phyloP scores from a whole-genome alignment of 2,329 filamentous ascomycete species.

The Huntiella moniliformis region DNA sequence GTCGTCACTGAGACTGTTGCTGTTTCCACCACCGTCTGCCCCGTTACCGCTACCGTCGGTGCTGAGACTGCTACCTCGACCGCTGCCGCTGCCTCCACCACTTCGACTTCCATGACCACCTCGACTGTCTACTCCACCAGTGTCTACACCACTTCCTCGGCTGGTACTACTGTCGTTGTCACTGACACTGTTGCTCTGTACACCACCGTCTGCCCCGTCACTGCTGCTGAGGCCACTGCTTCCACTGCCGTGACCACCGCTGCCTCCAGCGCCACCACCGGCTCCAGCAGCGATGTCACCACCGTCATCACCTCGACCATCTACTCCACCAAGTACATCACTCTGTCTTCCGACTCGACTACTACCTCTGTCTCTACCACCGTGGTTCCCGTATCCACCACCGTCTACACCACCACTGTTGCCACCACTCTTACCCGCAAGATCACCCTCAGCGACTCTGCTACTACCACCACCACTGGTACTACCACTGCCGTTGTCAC shows the following conservation, averaged over 20 bases:
- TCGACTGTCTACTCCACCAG: slow-evolving; percentile 37
- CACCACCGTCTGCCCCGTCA: slow-evolving; percentile 13
- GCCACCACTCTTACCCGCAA: neutral
- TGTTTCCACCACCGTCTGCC: slow-evolving; percentile 20
- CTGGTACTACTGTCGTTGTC: slow-evolving; percentile 1
- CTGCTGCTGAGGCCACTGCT: slow-evolving; percentile 21
- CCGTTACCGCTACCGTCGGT: slow-evolving; percentile 12
- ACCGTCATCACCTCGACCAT: slow-evolving; percentile 1
- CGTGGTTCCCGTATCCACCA: neutral
- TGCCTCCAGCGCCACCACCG: slow-evolving; percentile 22
- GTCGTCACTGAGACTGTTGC: slow-evolving; percentile 20
- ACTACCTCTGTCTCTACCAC: neutral
- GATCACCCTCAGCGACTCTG: slow-evolving; percentile 20
- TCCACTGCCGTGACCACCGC: slow-evolving; percentile 18
- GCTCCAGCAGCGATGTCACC: slow-evolving; percentile 8
- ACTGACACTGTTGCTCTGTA: slow-evolving; percentile 1
- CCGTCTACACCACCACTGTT: neutral
- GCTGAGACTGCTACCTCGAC: neutral
- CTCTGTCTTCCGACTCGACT: neutral
- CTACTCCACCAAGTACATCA: slow-evolving; percentile 5
- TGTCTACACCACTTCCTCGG: slow-evolving; percentile 41
- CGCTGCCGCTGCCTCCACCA: slow-evolving; percentile 22
- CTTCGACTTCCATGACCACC: slow-evolving; percentile 26
- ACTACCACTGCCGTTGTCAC: slow-evolving; percentile 2
- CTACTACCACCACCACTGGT: slow-evolving; percentile 21